Evolutionary conservation across 2,329 filamentous ascomycete species (phyloP), one percentile per base, ranked within the genome.

Genomic region (Colletotrichum euphorbiae): DNA sequence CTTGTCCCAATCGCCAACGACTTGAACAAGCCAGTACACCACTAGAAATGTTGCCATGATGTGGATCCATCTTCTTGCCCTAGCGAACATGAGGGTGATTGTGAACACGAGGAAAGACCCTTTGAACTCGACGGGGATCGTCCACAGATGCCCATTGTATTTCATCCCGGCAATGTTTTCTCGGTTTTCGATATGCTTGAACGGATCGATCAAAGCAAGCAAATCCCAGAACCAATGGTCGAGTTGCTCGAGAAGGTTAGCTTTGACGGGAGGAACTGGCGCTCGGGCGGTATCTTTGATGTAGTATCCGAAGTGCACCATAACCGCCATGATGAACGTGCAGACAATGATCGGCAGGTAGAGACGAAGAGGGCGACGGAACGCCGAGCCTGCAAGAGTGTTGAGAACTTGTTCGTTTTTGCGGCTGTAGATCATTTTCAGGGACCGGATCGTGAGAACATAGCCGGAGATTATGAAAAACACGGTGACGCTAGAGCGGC

Each of bases 401-500:
- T 71, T 76, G 1, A 80, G 76, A 50, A 85, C 79, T 13, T 80
- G 79, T 31, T 78, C 72, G 46, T 75, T 75, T 12, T 71, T 56
- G 19, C 77, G 76, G 61, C 71, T 75, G 57, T 81, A 80, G 24
- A 80, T 75, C 57, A 85, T 77, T 62, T 80, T 82, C 9, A 87
- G 71, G 1, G 84, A 82, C 46, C 81, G 81, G 62, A 88, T 82
- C 19, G 83, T 84, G 15, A 90, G 79, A 2, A 86, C 88, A 75
- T 88, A 89, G n/a, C 87, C 87, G 1, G 85, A 87, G 48, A 89
- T 85, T 72, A 89, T 83, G 73, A 89, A 89, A 79, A 90, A 90
- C 71, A 88, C 77, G 74, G 83, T 85, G 38, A 89, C 87, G 72
- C 85, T 86, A 1, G 85, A 81, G 2, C 84, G 85, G 0, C 86